A percentile compares a stretch with the other conserved stretches of the same genome.
Conservation (phyloP, 441 rosid species). For the Lepidium campestre region DNA sequence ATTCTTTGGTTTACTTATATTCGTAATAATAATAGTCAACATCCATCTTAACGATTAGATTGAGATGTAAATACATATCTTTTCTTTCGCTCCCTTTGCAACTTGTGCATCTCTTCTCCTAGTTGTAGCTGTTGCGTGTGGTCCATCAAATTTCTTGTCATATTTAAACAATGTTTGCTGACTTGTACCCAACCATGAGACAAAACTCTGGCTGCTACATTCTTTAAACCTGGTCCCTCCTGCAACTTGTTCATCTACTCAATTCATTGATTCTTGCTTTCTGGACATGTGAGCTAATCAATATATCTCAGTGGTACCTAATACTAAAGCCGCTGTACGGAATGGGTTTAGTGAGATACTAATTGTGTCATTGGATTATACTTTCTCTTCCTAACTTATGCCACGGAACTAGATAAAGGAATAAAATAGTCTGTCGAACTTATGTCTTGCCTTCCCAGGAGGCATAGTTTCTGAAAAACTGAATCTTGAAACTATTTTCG, state of each 20-base stretch:
- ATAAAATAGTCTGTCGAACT: background rate
- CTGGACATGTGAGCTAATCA: conserved; percentile 1
- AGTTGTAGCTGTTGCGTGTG: conserved; percentile 20
- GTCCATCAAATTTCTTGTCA: conserved; percentile 24
- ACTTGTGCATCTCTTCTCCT: conserved; percentile 15
- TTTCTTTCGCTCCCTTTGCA: conserved; percentile 10
- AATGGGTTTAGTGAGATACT: background rate
- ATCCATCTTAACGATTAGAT: background rate
- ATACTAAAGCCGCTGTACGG: background rate
- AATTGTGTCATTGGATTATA: background rate
- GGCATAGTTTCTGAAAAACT: background rate
- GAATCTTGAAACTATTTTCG: background rate
- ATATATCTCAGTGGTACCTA: background rate
- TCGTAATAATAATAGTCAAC: conserved; percentile 11
- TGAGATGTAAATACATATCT: background rate
- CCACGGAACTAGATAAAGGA: background rate
- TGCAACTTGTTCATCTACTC: conserved; percentile 37
- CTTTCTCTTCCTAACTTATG: background rate
- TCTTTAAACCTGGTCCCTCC: conserved; percentile 20
- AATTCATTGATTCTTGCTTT: conserved; percentile 8
- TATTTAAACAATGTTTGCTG: conserved; percentile 11
- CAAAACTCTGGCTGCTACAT: conserved; percentile 28
- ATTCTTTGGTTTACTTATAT: background rate
- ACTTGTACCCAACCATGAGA: conserved; percentile 25
- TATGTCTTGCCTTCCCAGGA: background rate